Conservation (phyloP, 2,329 filamentous ascomycete species). For the Colletotrichum agaves region DNA sequence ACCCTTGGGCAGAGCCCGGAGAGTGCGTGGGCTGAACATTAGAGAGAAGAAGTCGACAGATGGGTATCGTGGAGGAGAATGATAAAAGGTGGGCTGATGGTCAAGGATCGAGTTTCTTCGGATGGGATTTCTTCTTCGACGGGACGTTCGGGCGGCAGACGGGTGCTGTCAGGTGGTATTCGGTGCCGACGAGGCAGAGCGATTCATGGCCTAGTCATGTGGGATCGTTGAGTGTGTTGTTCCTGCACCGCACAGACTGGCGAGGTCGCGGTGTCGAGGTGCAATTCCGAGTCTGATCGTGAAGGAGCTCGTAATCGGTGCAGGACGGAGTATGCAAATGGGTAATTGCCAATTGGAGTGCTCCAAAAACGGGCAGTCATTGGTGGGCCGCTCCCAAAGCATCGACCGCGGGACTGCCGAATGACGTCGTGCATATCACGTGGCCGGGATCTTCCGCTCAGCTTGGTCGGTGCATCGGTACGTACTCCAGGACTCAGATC, state of each 20-base stretch:
- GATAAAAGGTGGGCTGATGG: conserved; percentile 16
- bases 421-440: conserved; percentile 24
- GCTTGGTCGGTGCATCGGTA: background rate
- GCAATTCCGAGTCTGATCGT: conserved; percentile 26
- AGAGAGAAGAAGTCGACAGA: background rate
- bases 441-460: background rate
- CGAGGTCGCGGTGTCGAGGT: conserved; percentile 5
- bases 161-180: conserved; percentile 21
- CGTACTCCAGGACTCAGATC: background rate
- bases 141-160: conserved; percentile 30
- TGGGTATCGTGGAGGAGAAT: background rate
- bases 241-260: conserved; percentile 31
- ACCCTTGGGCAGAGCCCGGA: conserved; percentile 42
- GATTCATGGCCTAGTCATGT: conserved; percentile 29
- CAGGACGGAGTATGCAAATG: conserved; percentile 3
- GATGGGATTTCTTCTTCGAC: conserved; percentile 15
- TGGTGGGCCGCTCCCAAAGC: conserved; percentile 3
- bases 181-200: conserved; percentile 29
- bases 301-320: conserved; percentile 1
- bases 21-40: conserved; percentile 46
- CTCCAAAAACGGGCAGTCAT: conserved; percentile 1
- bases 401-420: background rate
- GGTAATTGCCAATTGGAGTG: conserved; percentile 20
- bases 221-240: conserved; percentile 12
- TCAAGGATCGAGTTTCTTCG: conserved; percentile 12